phyloP scores from a whole-genome alignment of 2,329 filamentous ascomycete genomes.

The Trichoderma pleuroti region DNA sequence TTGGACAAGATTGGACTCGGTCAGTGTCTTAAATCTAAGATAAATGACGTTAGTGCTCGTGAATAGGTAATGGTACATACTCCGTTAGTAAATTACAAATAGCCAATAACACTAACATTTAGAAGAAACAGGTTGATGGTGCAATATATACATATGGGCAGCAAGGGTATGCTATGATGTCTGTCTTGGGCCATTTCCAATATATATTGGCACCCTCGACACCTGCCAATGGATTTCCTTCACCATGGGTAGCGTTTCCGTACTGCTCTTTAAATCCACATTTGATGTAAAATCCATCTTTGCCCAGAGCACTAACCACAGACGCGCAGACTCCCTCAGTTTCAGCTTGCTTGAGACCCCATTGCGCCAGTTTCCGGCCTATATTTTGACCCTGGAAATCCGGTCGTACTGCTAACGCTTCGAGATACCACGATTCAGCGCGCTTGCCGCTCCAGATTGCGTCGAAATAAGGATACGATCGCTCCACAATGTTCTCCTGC shows the following conservation, averaged over 20 bases:
- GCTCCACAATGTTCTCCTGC: background rate
- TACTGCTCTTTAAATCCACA: background rate
- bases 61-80: too few relatives aligned
- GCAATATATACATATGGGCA: background rate
- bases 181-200: background rate
- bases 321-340: background rate
- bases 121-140: background rate
- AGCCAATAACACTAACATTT: background rate
- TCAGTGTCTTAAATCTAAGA: background rate
- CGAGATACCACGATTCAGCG: background rate
- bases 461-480: background rate
- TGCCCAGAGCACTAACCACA: background rate
- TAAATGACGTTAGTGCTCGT: background rate
- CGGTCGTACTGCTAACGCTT: background rate
- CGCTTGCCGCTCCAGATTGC: background rate
- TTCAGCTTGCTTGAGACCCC: background rate
- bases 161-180: background rate
- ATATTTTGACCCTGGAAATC: background rate
- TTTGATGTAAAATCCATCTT: background rate
- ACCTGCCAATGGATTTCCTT: background rate
- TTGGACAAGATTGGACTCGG: background rate
- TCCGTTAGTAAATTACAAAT: background rate
- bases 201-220: background rate
- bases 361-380: background rate
- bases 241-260: background rate